Conservation (phyloP, 2,329 filamentous ascomycete genomes). For the Neoascochyta sp. region DNA sequence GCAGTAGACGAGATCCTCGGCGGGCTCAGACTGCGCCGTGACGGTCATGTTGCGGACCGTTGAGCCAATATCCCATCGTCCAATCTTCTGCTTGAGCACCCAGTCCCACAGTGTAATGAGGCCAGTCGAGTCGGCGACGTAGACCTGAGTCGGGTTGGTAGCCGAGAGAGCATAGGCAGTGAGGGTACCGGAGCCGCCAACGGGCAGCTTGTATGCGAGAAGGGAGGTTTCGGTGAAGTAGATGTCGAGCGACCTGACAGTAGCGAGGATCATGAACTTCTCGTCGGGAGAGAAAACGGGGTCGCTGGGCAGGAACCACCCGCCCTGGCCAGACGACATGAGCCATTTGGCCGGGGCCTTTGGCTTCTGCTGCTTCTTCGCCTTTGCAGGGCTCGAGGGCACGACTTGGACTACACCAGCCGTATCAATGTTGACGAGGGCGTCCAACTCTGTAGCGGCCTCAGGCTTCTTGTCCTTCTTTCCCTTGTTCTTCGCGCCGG, state of each 20-base stretch:
- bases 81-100: slow-evolving; percentile 45
- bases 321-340: slow-evolving; percentile 50
- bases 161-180: slow-evolving; percentile 52
- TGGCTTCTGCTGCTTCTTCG: slow-evolving; percentile 21
- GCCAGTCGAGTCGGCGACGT: slow-evolving; percentile 51
- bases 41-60: slow-evolving; percentile 36
- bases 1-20: slow-evolving; percentile 39
- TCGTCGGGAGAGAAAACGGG: slow-evolving; percentile 58
- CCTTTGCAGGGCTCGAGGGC: slow-evolving; percentile 5
- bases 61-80: slow-evolving; percentile 43
- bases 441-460: slow-evolving; percentile 5
- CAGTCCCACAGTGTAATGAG: slow-evolving; percentile 58
- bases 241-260: slow-evolving; percentile 71
- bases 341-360: slow-evolving; percentile 20
- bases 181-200: slow-evolving; percentile 43
- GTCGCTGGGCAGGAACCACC: slow-evolving; percentile 54
- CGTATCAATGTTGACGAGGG: slow-evolving; percentile 2
- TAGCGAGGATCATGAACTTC: slow-evolving; percentile 66
- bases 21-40: slow-evolving; percentile 24
- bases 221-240: slow-evolving; percentile 80
- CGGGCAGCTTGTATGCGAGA: slow-evolving; percentile 66
- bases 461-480: slow-evolving; percentile 10
- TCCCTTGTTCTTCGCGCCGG: slow-evolving; percentile 8
- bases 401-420: slow-evolving; percentile 1
- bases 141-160: slow-evolving; percentile 50